Evolutionary conservation across 352 stramenopile species (phyloP).

Genomic region (Globisporangium splendens): DNA sequence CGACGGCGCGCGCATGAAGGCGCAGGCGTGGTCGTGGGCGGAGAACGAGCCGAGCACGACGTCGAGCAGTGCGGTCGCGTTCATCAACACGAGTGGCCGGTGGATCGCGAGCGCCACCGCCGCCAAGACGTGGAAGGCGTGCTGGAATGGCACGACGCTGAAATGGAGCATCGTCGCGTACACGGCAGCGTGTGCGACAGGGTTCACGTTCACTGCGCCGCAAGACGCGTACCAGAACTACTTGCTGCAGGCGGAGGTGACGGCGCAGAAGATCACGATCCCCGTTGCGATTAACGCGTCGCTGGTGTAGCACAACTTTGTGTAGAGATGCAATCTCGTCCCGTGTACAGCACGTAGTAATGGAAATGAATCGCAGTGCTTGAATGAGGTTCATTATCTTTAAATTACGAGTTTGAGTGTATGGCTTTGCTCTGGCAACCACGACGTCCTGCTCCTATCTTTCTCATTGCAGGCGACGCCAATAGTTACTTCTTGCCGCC

Average conservation of each 20-base stretch:
- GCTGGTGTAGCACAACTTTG: not conserved
- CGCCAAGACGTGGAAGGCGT: constrained; percentile 35
- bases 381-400: too few species aligned
- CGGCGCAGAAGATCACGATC: constrained; percentile 11
- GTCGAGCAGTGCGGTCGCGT: constrained; percentile 26
- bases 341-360: too few species aligned
- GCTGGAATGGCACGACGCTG: constrained; percentile 27
- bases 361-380: too few species aligned
- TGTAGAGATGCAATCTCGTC: too few species aligned
- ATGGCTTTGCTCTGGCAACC: too few species aligned
- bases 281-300: constrained; percentile 10
- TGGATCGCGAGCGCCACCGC: constrained; percentile 44
- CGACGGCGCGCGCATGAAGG: constrained; percentile 38
- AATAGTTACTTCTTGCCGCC: too few species aligned
- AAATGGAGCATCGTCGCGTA: constrained; percentile 44
- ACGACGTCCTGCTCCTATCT: too few species aligned
- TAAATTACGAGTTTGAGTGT: too few species aligned
- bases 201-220: constrained; percentile 19
- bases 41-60: constrained; percentile 40
- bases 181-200: constrained; percentile 33
- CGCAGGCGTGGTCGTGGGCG: constrained; percentile 64
- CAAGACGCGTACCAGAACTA: constrained; percentile 10
- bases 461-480: too few species aligned
- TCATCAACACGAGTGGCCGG: constrained; percentile 42
- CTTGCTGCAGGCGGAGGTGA: constrained; percentile 3